Conservation (phyloP, 306 rosid genomes). For the Glycyrrhiza uralensis region DNA sequence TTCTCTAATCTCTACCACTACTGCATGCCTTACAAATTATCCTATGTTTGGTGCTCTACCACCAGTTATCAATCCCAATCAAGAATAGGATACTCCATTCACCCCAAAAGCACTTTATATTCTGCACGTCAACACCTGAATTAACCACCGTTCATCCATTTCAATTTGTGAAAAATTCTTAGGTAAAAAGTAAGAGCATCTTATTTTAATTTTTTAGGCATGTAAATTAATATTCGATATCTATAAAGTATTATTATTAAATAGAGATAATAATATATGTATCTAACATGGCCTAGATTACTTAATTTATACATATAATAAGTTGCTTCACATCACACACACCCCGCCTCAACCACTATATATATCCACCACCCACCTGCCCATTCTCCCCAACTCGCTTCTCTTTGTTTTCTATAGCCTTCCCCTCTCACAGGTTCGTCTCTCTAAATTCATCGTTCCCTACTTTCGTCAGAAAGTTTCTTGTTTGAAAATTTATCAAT, state of each 20-base stretch:
- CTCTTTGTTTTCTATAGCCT: constrained; percentile 10
- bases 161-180: background rate
- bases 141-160: background rate
- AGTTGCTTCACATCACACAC: background rate
- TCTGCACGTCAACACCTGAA: background rate
- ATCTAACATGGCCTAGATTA: background rate
- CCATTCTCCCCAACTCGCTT: background rate
- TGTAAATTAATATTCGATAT: background rate
- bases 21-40: background rate
- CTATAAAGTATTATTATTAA: background rate
- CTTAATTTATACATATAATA: background rate
- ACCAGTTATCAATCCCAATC: constrained; percentile 2
- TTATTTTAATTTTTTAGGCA: background rate
- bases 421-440: constrained; percentile 23
- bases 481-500: background rate
- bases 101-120: constrained; percentile 28
- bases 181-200: background rate
- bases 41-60: background rate
- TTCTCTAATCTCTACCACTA: constrained; percentile 9
- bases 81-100: constrained; percentile 32
- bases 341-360: background rate
- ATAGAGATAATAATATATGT: background rate
- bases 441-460: background rate
- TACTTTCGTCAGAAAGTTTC: background rate
- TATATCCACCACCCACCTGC: background rate